Conservation (phyloP, 2,329 filamentous ascomycete genomes). For the Tetracladium maxilliforme region DNA sequence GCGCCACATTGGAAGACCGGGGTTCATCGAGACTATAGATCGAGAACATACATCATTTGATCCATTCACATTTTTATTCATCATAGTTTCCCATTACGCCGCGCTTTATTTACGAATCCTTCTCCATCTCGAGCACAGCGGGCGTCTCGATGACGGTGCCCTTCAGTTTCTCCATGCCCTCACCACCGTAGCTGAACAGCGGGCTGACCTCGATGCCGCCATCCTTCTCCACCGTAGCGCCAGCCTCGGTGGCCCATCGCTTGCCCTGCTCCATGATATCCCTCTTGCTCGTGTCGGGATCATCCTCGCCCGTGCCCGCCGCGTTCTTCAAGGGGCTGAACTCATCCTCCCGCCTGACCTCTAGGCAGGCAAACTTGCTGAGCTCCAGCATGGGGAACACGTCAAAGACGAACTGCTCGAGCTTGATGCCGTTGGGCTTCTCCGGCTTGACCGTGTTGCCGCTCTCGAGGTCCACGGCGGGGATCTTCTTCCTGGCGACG, state of each 20-base stretch:
- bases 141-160: constrained; percentile 37
- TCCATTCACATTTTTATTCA: too few relatives aligned
- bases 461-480: constrained; percentile 59
- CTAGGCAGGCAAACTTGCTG: constrained; percentile 84
- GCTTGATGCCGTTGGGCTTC: constrained; percentile 95
- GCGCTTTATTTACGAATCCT: too few relatives aligned
- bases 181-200: constrained; percentile 72
- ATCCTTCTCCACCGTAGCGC: constrained; percentile 58
- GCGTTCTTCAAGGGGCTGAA: constrained; percentile 96
- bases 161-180: constrained; percentile 41
- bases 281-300: constrained; percentile 79
- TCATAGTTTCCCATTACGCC: too few relatives aligned
- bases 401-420: constrained; percentile 98
- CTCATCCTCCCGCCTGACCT: constrained; percentile 93
- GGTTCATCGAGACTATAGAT: too few relatives aligned
- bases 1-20: too few relatives aligned
- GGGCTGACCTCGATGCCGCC: constrained; percentile 82
- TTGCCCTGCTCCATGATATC: constrained; percentile 86
- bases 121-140: constrained; percentile 32
- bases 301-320: constrained; percentile 74
- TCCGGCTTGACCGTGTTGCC: constrained; percentile 79
- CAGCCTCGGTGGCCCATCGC: constrained; percentile 71
- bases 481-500: constrained; percentile 93
- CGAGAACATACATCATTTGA: too few relatives aligned
- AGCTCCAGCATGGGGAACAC: constrained; percentile 84